phyloP scores from a whole-genome alignment of 2,329 filamentous ascomycete genomes.

The Colletotrichum cereale region DNA sequence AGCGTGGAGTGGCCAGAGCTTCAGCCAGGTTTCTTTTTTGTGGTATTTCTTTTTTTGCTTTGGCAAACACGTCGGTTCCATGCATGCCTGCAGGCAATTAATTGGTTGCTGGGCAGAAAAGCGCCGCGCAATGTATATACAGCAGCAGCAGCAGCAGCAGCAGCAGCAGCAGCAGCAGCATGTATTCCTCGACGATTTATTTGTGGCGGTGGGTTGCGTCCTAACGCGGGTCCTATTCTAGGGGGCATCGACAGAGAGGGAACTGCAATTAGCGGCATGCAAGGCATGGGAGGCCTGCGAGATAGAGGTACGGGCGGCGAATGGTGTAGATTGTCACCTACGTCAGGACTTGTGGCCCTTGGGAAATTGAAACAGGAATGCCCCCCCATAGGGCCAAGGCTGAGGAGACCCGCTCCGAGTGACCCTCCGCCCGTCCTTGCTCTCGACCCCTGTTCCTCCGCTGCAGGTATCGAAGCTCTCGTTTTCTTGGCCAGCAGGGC shows the following conservation, averaged over 20 bases:
- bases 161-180: no score
- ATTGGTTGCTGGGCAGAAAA: neutral
- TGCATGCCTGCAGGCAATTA: slow-evolving; percentile 7
- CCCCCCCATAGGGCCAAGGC: slow-evolving; percentile 38
- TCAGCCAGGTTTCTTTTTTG: no score
- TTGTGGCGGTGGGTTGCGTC: no score
- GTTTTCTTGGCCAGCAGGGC: neutral
- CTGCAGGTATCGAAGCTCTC: neutral
- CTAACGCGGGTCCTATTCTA: neutral
- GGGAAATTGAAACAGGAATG: slow-evolving; percentile 36
- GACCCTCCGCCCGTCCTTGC: neutral
- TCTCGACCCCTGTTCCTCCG: neutral
- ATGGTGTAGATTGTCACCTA: slow-evolving; percentile 32
- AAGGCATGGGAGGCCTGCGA: slow-evolving; percentile 15
- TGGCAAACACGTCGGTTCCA: neutral
- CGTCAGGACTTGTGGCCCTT: slow-evolving; percentile 35
- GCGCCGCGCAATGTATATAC: no score
- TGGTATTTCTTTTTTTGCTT: no score
- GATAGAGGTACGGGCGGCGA: neutral
- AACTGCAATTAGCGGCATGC: neutral
- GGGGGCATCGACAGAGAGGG: neutral
- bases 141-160: no score
- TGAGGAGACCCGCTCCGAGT: slow-evolving; percentile 9
- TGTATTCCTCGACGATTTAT: no score
- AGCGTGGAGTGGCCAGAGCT: slow-evolving; percentile 11